A percentile compares a stretch with the other conserved stretches of the same genome.
Evolutionary conservation across 1,139 yeast species (phyloP).

Genomic region (Zygoascus sp.): DNA sequence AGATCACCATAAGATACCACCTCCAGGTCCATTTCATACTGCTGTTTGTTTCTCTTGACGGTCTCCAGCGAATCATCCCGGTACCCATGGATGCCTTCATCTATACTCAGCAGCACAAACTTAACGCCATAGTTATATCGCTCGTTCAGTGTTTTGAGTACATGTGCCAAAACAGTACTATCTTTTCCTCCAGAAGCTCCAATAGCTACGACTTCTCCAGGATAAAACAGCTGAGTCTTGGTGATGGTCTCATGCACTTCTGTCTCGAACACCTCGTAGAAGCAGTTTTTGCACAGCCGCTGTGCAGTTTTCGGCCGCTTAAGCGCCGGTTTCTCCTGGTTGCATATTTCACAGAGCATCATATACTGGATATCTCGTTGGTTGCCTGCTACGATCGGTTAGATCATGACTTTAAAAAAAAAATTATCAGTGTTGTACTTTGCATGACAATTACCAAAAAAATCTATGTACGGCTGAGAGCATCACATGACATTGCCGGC

Average conservation of each 20-base stretch:
- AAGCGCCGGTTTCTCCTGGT: conserved; percentile 76
- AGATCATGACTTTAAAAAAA: too few species aligned
- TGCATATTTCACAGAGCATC: conserved; percentile 72
- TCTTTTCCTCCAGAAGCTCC: conserved; percentile 99
- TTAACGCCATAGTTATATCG: conserved; percentile 81
- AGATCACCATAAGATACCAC: conserved; percentile 86
- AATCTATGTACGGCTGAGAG: too few species aligned
- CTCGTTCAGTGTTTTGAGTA: conserved; percentile 82
- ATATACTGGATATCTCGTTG: neutral
- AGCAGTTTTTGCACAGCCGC: conserved; percentile 89
- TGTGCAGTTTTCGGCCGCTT: conserved; percentile 89
- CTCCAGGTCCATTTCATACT: conserved; percentile 83
- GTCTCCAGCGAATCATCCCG: conserved; percentile 97
- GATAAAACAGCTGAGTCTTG: conserved; percentile 60
- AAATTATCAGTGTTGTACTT: too few species aligned
- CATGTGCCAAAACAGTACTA: conserved; percentile 88
- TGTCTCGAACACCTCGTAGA: conserved; percentile 84
- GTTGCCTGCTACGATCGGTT: neutral
- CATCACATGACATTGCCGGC: too few species aligned
- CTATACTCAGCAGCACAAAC: conserved; percentile 78
- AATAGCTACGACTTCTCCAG: conserved; percentile 87
- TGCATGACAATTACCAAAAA: too few species aligned
- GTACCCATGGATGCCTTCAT: conserved; percentile 96
- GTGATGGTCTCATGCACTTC: conserved; percentile 90
- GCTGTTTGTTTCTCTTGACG: conserved; percentile 85